Percentiles rank a stretch among this genome's conserved stretches.
These are phyloP conservation scores for Saprolegnia diclina DNA, from an alignment of 352 stramenopile genomes.

Conservation along the genomic window DNA sequence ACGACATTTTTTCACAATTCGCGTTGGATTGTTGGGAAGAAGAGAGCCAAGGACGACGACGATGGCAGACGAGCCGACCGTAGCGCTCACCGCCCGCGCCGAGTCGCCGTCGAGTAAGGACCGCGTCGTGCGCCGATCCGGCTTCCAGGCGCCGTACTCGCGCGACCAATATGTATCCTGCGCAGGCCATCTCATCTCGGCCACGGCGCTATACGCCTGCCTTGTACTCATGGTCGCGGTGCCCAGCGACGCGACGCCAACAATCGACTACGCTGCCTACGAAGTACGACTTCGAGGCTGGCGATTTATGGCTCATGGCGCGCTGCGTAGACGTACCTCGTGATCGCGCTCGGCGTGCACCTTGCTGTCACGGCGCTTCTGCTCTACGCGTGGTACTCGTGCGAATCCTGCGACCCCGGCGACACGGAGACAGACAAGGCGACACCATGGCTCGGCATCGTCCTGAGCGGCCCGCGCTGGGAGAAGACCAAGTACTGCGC, in stretches of 20 bases:
- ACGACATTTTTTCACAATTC: neutral
- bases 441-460: constrained; percentile 52
- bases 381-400: constrained; percentile 58
- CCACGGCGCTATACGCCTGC: constrained; percentile 53
- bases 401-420: constrained; percentile 60
- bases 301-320: neutral
- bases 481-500: constrained; percentile 78
- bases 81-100: neutral
- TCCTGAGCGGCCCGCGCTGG: constrained; percentile 60
- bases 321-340: constrained; percentile 33
- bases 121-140: constrained; percentile 17
- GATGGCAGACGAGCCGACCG: neutral
- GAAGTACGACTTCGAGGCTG: neutral
- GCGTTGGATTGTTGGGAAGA: constrained; percentile 1
- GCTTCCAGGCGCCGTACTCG: constrained; percentile 63
- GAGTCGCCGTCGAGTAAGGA: neutral
- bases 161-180: constrained; percentile 74
- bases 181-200: constrained; percentile 57
- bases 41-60: neutral
- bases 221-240: constrained; percentile 31
- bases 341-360: constrained; percentile 49
- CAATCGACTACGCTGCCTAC: constrained; percentile 8
- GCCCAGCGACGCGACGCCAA: constrained; percentile 1
- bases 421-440: neutral
- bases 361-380: constrained; percentile 45